phyloP scores from a whole-genome alignment of 1,139 yeast species.

The Blastobotrys ciferrii region DNA sequence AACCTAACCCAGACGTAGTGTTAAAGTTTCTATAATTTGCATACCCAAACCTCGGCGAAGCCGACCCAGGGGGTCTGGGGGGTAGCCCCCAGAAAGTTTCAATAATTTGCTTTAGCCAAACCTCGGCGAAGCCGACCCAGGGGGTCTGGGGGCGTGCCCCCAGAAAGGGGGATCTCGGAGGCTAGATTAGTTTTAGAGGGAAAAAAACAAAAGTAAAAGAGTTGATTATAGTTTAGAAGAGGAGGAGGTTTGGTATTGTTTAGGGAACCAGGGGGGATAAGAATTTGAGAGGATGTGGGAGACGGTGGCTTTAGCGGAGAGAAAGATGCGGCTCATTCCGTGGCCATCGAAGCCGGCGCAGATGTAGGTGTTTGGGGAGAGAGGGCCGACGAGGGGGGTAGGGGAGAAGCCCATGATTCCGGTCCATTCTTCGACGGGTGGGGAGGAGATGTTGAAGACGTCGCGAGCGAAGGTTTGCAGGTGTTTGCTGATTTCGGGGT shows the following conservation, averaged over 20 bases:
- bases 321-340: slow-evolving; percentile 48
- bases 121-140: too few relatives aligned
- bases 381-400: slow-evolving; percentile 40
- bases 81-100: too few relatives aligned
- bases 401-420: slow-evolving; percentile 45
- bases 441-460: slow-evolving; percentile 21
- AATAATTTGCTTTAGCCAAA: too few relatives aligned
- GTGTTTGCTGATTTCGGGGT: not conserved
- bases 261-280: slow-evolving; percentile 30
- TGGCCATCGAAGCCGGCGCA: slow-evolving; percentile 49
- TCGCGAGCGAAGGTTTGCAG: slow-evolving; percentile 14
- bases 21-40: too few relatives aligned
- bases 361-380: slow-evolving; percentile 30
- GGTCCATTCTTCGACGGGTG: slow-evolving; percentile 38
- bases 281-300: slow-evolving; percentile 15
- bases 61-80: too few relatives aligned
- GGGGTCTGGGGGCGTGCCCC: too few relatives aligned
- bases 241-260: slow-evolving; percentile 14
- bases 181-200: not conserved
- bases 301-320: slow-evolving; percentile 29
- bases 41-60: too few relatives aligned
- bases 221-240: not conserved
- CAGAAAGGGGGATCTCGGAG: too few relatives aligned
- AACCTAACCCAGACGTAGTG: too few relatives aligned
- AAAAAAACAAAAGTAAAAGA: slow-evolving; percentile 2